A percentile compares a stretch with the other conserved stretches of the same genome.
These are phyloP conservation scores for Mycocalia duriaeana DNA, from an alignment of 1,284 basidiomycete genomes.

Conservation along the genomic window DNA sequence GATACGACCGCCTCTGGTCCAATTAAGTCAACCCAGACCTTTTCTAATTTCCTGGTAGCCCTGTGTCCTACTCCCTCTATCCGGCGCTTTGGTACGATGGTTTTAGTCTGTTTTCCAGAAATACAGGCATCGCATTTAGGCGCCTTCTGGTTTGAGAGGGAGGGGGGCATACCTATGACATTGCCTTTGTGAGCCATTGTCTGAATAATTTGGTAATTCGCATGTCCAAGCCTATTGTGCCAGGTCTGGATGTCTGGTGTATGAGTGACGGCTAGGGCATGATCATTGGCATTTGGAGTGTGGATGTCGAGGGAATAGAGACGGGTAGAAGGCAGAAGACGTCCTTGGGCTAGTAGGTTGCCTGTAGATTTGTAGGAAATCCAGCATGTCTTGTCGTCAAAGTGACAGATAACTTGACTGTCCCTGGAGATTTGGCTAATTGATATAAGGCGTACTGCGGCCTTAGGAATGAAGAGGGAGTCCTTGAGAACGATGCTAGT, in stretches of 20 bases:
- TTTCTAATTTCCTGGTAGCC: slow-evolving; percentile 20
- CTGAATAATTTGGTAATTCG: slow-evolving; percentile 19
- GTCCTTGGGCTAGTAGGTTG: slow-evolving; percentile 12
- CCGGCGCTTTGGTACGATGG: slow-evolving; percentile 16
- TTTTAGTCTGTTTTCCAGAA: slow-evolving; percentile 21
- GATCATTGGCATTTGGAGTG: slow-evolving; percentile 6
- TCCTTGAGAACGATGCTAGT: slow-evolving; percentile 15
- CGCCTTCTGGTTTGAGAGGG: slow-evolving; percentile 4
- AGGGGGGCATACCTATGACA: slow-evolving; percentile 27
- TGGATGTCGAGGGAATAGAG: slow-evolving; percentile 15
- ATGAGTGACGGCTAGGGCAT: slow-evolving; percentile 6
- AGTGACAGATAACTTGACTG: slow-evolving; percentile 5
- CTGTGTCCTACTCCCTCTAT: slow-evolving; percentile 14
- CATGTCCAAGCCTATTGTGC: slow-evolving; percentile 28
- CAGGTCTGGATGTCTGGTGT: slow-evolving; percentile 22
- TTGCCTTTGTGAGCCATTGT: slow-evolving; percentile 20
- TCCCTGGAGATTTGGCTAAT: slow-evolving; percentile 13
- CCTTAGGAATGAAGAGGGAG: slow-evolving; percentile 18
- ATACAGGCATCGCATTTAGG: slow-evolving; percentile 19
- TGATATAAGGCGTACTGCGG: slow-evolving; percentile 22
- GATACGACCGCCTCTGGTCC: slow-evolving; percentile 20
- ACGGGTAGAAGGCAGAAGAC: slow-evolving; percentile 2
- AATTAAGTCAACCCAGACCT: slow-evolving; percentile 25
- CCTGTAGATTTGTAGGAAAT: slow-evolving; percentile 6
- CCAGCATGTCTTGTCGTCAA: slow-evolving; percentile 6